Conservation (phyloP, 352 stramenopile genomes). For the Pythium apleroticum region DNA sequence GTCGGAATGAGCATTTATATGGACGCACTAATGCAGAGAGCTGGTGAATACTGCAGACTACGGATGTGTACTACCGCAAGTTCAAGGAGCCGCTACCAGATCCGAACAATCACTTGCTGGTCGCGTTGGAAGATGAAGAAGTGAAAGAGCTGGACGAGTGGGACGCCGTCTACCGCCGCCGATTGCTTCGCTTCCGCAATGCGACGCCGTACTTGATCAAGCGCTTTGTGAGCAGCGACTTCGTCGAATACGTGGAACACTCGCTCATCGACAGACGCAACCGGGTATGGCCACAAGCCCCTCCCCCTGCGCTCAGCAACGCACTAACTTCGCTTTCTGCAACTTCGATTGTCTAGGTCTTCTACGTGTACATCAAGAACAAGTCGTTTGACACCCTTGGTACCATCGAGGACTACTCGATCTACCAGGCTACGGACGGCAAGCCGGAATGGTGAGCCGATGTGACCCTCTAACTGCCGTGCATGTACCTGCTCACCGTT, state of each 20-base stretch:
- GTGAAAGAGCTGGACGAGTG: constrained; percentile 55
- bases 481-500: not conserved
- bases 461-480: not conserved
- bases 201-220: constrained; percentile 76
- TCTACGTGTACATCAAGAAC: constrained; percentile 82
- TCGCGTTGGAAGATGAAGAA: constrained; percentile 44
- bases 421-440: constrained; percentile 45
- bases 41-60: constrained; percentile 32
- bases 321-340: too few species aligned
- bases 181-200: constrained; percentile 66
- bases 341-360: constrained; percentile 39
- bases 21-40: not conserved
- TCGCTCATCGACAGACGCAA: constrained; percentile 75
- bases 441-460: constrained; percentile 46
- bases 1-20: too few species aligned
- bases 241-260: constrained; percentile 76
- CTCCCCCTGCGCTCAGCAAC: too few species aligned
- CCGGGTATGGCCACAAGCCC: too few species aligned
- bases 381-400: constrained; percentile 69
- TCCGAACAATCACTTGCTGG: constrained; percentile 45
- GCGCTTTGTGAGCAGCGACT: constrained; percentile 69
- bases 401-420: constrained; percentile 66
- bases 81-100: constrained; percentile 80
- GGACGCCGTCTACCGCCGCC: constrained; percentile 58
- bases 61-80: constrained; percentile 75